Evolutionary conservation across 371 early-diverging fungal genomes (phyloP), one percentile per base, ranked within the genome.

Genomic region (Hamiltosporidium tvaerminnensis): DNA sequence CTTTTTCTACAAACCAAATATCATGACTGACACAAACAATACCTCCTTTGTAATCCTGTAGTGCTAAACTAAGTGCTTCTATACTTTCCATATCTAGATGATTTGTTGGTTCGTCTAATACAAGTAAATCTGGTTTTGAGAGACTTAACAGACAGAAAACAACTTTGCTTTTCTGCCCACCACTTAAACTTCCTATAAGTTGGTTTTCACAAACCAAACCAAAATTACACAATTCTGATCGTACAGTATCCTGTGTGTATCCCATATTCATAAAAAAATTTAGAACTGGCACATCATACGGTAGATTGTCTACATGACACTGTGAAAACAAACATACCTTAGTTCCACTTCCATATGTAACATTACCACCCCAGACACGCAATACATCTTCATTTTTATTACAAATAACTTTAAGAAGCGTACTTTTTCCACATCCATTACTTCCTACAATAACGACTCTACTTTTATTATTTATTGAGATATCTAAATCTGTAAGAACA

Each of bases 1-100:
- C 86, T 31, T 82, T 79, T 66, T 85, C 84, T 57, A 92, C 83
- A 70, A 92, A 89, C 57, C 85, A 83, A 69, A 88, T 83, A 82
- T 96, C 97, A 87, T 96, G 97, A 71, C 88, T 87, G 32, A 96
- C 95, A 63, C 94, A 83, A 23, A 96, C 93, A 47, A 94, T 89
- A 71, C 91, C 94, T 57, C 92, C 92, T 57, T 84, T 81, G 81
- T 86, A 96, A 53, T 78, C 75, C 73, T 90, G 88, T 80, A 96
- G 88, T 39, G 92, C 94, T 41, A 88, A 84, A 47, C 92, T 92
- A 67, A 96, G 80, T 4, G 91, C 86, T 74, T 95, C 94, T 66
- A 96, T 93, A 59, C 89, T 86, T 73, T 87, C 86, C 70, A 86
- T 84, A 75, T 89, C 88, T 82, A 89, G 80, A 76, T 92, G 88